Conservation (phyloP, 2,329 filamentous ascomycete species). For the Pyrenochaeta sp. region DNA sequence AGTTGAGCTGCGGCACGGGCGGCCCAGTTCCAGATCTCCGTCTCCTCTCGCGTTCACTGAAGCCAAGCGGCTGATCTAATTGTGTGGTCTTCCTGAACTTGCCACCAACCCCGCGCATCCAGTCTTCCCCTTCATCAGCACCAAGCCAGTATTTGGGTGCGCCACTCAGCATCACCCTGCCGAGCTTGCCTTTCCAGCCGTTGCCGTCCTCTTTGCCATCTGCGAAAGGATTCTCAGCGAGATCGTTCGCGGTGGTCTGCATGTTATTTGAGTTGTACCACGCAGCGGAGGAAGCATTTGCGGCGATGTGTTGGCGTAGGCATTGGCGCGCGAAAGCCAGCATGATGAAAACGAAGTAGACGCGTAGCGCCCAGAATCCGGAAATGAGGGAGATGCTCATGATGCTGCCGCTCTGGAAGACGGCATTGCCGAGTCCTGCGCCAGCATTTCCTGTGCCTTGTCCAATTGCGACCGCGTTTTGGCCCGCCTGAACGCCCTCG, state of each 20-base stretch:
- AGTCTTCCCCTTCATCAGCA: constrained; percentile 69
- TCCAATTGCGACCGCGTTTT: constrained; percentile 62
- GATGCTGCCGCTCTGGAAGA: constrained; percentile 72
- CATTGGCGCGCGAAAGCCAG: constrained; percentile 83
- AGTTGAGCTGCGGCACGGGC: constrained; percentile 49
- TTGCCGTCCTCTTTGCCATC: constrained; percentile 74
- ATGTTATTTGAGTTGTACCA: constrained; percentile 50
- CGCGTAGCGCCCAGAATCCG: constrained; percentile 74
- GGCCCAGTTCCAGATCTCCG: constrained; percentile 69
- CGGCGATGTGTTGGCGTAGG: constrained; percentile 71
- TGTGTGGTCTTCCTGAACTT: constrained; percentile 63
- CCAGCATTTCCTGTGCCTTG: constrained; percentile 47
- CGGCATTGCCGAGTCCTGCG: constrained; percentile 66
- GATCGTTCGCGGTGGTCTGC: constrained; percentile 53
- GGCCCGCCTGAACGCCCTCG: constrained; percentile 56
- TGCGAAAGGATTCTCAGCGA: constrained; percentile 74
- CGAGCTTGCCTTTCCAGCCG: constrained; percentile 80
- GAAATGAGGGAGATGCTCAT: constrained; percentile 82
- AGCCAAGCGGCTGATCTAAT: constrained; percentile 53
- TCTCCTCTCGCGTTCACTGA: constrained; percentile 67
- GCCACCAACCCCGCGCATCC: constrained; percentile 70
- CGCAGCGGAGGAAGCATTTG: constrained; percentile 53
- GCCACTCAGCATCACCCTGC: constrained; percentile 78
- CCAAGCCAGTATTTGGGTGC: constrained; percentile 85
- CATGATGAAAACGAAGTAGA: constrained; percentile 86